Evolutionary conservation across 2,329 filamentous ascomycete genomes (phyloP), one percentile per base, ranked within the genome.

Genomic region (Apiospora rasikravindrae): DNA sequence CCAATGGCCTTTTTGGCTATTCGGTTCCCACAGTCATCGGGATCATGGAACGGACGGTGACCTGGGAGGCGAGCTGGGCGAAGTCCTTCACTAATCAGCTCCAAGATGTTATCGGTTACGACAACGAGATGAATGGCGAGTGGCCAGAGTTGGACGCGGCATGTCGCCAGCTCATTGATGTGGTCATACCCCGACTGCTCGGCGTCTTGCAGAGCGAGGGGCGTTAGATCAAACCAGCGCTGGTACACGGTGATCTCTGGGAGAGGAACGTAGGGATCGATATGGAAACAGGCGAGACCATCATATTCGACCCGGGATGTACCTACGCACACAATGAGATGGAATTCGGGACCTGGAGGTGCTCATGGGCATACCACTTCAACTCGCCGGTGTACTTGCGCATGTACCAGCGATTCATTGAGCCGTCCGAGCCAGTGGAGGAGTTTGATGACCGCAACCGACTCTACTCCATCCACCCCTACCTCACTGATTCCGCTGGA

Each of bases 321-420:
- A 82, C 80, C 71, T 85, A 83, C 73, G 83, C 80, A 0, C 84
- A 85, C 72, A 81, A 84, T 51, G 83, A 85, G 73, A 61, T 61
- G 53, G 53, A 61, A 26, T 61, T 61, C 5, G 73, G 73, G 6
- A 74, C 73, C 1, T 75, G 73, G 71, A 64, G 73, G 37, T 72
- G 73, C 45, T 70, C 47, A 8, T 75, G 53, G 53, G 53, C 75
- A 1, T 70, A 51, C 44, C 67, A 76, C 64, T 76, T 76, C 72
- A 75, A 71, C 44, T 72, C 73, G 19, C 71, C 73, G 1, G 53
- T 71, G 0, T 76, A 75, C 49, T 73, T 71, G 66, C 45, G 22
- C 8, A 24, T 42, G 14, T 76, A 76, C 33, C 71, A 73, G 24
- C 49, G 57, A 4, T 19, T 74, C 5, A 71, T 75, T 42, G 26